Base-by-base conservation (phyloP, 1,284 basidiomycete species). In the Rhodotorula sp. region DNA sequence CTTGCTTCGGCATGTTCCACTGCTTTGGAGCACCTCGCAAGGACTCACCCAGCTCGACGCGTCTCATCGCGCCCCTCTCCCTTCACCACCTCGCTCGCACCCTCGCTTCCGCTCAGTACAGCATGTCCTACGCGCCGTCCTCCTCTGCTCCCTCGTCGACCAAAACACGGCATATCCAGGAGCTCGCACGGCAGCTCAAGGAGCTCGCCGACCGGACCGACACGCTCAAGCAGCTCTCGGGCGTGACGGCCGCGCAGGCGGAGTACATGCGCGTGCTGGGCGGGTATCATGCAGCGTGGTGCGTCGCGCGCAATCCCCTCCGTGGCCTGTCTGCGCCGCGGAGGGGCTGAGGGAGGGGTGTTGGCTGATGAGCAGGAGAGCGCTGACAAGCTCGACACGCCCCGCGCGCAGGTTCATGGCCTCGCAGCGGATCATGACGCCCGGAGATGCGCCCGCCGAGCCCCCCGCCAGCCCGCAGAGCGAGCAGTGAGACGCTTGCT, bases 201-300 rank as follows among this genome's bases (percentile, higher is more conserved):
- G 7, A 66, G 34, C 65, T 76, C 41, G 58, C 67, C 21, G 46
- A 70, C 44, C 62, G 70, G 22, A 72, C 70, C 22, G 67, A 62
- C 25, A 39, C 72, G 34, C 70, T 76, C 57, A 70, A 71, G 21
- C 70, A 70, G 51, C 55, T 76, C 29, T 54, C 70, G 22, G 54
- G 56, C 32, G 62, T 61, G 34, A 70, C 75, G 36, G 68, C 65
- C 12, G 75, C 72, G 63, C 75, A 76, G 46, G 75, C 75, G 60
- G 72, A 58, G 56, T 74, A 70, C 56, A 68, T 76, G 70, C 57
- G 75, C 15, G 6, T 67, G n/a, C 46, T 76, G 27, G 75, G 65
- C 5, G 72, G 60, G 25, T 54, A 64, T 17, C 75, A 76, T 10
- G 72, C 72, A 3, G 72, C 67, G 34, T 69, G 67, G 75, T 76